These are phyloP conservation scores for Auriculariales sp. DNA, from an alignment of 768 basidiomycete species.

Conservation along the genomic window DNA sequence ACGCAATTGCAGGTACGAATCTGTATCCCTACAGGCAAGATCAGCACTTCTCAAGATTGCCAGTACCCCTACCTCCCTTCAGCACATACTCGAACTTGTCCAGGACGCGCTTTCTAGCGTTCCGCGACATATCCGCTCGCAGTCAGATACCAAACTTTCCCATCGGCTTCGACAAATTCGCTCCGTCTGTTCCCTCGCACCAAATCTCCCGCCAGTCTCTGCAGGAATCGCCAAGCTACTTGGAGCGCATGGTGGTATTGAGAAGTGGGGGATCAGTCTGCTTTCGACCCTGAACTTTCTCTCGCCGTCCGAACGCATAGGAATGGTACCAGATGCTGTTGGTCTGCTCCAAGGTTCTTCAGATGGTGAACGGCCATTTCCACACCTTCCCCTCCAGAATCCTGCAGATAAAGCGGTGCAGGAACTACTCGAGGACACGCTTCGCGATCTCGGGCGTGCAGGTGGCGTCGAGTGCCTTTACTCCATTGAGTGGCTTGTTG, in stretches of 20 bases:
- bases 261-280: constrained; percentile 85
- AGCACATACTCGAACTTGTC: constrained; percentile 47
- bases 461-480: constrained; percentile 57
- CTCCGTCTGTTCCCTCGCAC: constrained; percentile 47
- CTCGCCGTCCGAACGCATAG: constrained; percentile 26
- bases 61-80: constrained; percentile 30
- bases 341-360: background rate
- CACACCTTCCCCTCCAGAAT: background rate
- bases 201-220: constrained; percentile 27
- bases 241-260: constrained; percentile 71
- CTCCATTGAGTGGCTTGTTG: constrained; percentile 72
- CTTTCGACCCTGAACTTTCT: constrained; percentile 67
- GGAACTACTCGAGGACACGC: constrained; percentile 44
- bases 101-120: constrained; percentile 51
- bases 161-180: constrained; percentile 54
- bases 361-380: background rate
- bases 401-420: background rate
- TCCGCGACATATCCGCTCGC: constrained; percentile 55
- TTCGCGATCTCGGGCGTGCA: constrained; percentile 54
- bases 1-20: too few species aligned
- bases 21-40: constrained; percentile 37
- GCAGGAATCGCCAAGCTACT: constrained; percentile 46
- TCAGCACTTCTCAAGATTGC: constrained; percentile 29
- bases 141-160: constrained; percentile 59
- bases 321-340: constrained; percentile 2